Evolutionary conservation across 73 alveolate species (phyloP).

Genomic region (Effrenium voratum): DNA sequence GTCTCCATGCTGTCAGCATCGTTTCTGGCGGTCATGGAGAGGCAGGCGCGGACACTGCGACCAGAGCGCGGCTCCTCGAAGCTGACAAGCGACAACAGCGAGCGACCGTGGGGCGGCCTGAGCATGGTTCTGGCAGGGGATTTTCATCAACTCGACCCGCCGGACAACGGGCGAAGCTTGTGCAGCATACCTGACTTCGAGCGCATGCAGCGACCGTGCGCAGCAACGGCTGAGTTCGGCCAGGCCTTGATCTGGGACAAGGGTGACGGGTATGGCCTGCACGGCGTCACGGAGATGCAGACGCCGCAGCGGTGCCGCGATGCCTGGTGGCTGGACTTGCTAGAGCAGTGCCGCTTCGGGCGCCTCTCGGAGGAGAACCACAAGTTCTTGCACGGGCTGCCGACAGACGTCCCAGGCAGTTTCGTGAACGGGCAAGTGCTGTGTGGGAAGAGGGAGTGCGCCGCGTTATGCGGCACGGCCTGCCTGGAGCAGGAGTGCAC

Average conservation of each 20-base stretch:
- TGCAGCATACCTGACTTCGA: neutral
- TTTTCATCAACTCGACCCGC: constrained; percentile 14
- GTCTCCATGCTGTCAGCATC: neutral
- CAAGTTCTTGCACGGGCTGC: neutral
- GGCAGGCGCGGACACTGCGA: neutral
- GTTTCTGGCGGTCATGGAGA: neutral
- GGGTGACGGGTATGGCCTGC: neutral
- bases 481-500: neutral
- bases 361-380: neutral
- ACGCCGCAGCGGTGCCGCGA: neutral
- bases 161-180: neutral
- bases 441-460: neutral
- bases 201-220: neutral
- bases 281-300: neutral
- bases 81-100: neutral
- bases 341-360: neutral
- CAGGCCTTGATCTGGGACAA: neutral
- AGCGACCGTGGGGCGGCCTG: neutral
- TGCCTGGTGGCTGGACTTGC: neutral
- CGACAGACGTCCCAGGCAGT: neutral
- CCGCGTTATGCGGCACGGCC: neutral
- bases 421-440: neutral
- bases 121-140: neutral
- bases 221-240: neutral
- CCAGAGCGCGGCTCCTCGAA: neutral